A percentile compares a stretch with the other conserved stretches of the same genome.
These are phyloP conservation scores for Penicillium sp. DNA, from an alignment of 2,329 filamentous ascomycete species.

Conservation along the genomic window DNA sequence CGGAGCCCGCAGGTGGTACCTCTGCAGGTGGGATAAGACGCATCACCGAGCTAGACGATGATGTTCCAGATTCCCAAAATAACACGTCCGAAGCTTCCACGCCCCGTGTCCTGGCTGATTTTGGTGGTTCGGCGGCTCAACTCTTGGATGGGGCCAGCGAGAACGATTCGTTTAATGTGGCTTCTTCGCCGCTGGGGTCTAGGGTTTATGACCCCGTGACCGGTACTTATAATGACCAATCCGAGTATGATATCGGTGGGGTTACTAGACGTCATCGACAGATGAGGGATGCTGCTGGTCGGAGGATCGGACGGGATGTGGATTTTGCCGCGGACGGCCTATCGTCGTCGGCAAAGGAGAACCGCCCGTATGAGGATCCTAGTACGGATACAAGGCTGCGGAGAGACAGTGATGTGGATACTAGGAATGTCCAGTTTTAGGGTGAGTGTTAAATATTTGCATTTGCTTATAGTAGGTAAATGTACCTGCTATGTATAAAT, in stretches of 20 bases:
- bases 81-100: not conserved
- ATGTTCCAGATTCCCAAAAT: slow-evolving; percentile 9
- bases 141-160: slow-evolving; percentile 9
- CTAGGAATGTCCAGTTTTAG: slow-evolving; percentile 7
- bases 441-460: not conserved
- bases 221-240: slow-evolving; percentile 15
- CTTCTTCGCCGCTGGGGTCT: slow-evolving; percentile 8
- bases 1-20: slow-evolving; percentile 8
- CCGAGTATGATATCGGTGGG: slow-evolving; percentile 14
- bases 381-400: slow-evolving; percentile 15
- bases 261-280: slow-evolving; percentile 10
- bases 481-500: not conserved
- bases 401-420: slow-evolving; percentile 16
- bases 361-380: slow-evolving; percentile 18
- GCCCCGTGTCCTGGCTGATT: slow-evolving; percentile 1
- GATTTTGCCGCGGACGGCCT: slow-evolving; percentile 10
- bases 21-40: slow-evolving; percentile 23
- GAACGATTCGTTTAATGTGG: slow-evolving; percentile 9
- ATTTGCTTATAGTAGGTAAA: not conserved
- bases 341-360: slow-evolving; percentile 5
- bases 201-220: slow-evolving; percentile 14
- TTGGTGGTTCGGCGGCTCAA: slow-evolving; percentile 3
- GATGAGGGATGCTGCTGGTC: slow-evolving; percentile 4
- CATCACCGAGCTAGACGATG: slow-evolving; percentile 29
- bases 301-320: slow-evolving; percentile 7